Evolutionary conservation across 2,329 filamentous ascomycete species (phyloP).

Genomic region (Xylogone sp.): DNA sequence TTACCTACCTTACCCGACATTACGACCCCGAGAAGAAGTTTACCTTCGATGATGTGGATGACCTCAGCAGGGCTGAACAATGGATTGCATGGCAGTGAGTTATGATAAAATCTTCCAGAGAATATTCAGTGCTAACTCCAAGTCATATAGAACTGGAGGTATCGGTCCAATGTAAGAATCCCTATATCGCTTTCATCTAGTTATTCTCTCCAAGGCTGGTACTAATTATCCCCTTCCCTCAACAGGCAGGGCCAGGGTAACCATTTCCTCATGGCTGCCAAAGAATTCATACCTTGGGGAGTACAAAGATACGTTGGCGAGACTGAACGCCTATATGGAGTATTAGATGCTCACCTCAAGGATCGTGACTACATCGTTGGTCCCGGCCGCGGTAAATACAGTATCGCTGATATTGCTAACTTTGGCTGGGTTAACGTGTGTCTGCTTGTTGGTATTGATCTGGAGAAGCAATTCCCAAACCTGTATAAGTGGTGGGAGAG

Average conservation of each 20-base stretch:
- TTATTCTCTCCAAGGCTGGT: background rate
- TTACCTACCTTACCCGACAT: slow-evolving; percentile 68
- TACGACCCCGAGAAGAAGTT: slow-evolving; percentile 69
- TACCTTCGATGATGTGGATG: slow-evolving; percentile 51
- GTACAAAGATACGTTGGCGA: slow-evolving; percentile 74
- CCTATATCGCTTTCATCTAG: background rate
- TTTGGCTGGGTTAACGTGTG: slow-evolving; percentile 65
- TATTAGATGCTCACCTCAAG: slow-evolving; percentile 63
- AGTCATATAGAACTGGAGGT: slow-evolving; percentile 54
- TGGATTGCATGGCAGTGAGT: slow-evolving; percentile 61
- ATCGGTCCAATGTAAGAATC: slow-evolving; percentile 54
- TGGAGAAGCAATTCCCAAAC: slow-evolving; percentile 58
- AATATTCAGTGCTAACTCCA: background rate
- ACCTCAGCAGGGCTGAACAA: slow-evolving; percentile 45
- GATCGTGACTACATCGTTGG: slow-evolving; percentile 52
- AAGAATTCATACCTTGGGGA: slow-evolving; percentile 66
- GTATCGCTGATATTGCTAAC: slow-evolving; percentile 68
- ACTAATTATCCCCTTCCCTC: background rate
- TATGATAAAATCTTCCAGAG: background rate
- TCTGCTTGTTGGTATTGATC: slow-evolving; percentile 58
- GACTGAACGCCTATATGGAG: slow-evolving; percentile 67
- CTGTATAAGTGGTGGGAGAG: slow-evolving; percentile 65
- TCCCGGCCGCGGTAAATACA: slow-evolving; percentile 49
- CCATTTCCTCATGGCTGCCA: slow-evolving; percentile 66
- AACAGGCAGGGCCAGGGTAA: slow-evolving; percentile 65